Evolutionary conservation across 108 stramenopile genomes (phyloP).

Genomic region (Skeletonema tropicum): DNA sequence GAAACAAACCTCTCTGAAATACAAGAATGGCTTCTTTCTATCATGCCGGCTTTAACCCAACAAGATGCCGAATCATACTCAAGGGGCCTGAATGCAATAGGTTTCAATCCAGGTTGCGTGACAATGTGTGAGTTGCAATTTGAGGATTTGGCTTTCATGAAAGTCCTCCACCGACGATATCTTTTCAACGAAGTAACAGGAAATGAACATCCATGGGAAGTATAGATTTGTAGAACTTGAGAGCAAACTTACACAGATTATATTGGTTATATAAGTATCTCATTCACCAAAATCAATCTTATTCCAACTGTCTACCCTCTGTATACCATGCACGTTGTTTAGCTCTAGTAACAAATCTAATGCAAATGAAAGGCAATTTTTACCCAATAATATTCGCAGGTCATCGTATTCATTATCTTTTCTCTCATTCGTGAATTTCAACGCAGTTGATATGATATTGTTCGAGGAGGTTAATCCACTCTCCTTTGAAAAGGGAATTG

Average conservation of each 20-base stretch:
- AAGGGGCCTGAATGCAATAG: slow-evolving; percentile 18
- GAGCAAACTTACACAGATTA: not conserved
- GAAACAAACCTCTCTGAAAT: slow-evolving; percentile 18
- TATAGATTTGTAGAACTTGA: not conserved
- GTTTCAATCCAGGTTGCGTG: slow-evolving; percentile 45
- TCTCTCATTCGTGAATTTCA: slow-evolving; percentile 12
- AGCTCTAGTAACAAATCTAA: slow-evolving; percentile 28
- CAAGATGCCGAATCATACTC: slow-evolving; percentile 25
- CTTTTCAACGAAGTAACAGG: slow-evolving; percentile 42
- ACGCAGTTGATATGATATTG: slow-evolving; percentile 25
- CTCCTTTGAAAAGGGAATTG: not conserved
- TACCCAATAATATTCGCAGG: slow-evolving; percentile 33
- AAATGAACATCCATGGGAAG: slow-evolving; percentile 33
- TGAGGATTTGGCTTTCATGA: slow-evolving; percentile 51
- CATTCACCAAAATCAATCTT: not conserved
- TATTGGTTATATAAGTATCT: not conserved
- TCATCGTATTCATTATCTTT: slow-evolving; percentile 3
- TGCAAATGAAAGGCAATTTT: slow-evolving; percentile 49
- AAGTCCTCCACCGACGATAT: slow-evolving; percentile 42
- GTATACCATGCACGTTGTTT: slow-evolving; percentile 13
- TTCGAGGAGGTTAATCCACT: not conserved
- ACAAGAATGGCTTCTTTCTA: slow-evolving; percentile 19
- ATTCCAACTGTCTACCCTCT: slow-evolving; percentile 4
- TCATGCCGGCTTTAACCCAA: slow-evolving; percentile 28
- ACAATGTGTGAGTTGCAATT: slow-evolving; percentile 33